Percentiles rank a stretch among this genome's conserved stretches.
Evolutionary conservation across 2,329 filamentous ascomycete genomes (phyloP).

Genomic region (Emergomyces orientalis): DNA sequence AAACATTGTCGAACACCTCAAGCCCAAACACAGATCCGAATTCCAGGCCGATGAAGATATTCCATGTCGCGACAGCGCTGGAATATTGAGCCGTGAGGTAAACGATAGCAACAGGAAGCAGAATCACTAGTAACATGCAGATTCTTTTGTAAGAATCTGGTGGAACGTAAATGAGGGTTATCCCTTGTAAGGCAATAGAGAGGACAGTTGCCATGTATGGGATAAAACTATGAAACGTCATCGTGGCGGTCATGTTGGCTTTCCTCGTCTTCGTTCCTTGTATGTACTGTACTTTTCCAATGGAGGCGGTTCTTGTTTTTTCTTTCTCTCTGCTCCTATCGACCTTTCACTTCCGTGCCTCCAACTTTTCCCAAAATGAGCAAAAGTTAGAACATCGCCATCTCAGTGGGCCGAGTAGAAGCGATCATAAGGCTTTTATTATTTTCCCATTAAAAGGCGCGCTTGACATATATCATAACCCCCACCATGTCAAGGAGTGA

Average conservation of each 20-base stretch:
- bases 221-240: neutral
- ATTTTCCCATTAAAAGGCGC: no score
- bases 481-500: no score
- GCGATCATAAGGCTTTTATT: no score
- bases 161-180: conserved; percentile 6
- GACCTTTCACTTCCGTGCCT: no score
- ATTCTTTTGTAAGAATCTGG: conserved; percentile 9
- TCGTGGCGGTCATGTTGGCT: neutral
- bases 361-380: no score
- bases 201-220: conserved; percentile 1
- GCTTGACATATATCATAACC: no score
- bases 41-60: conserved; percentile 5
- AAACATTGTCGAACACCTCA: conserved; percentile 11
- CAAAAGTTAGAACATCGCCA: no score
- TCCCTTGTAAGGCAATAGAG: conserved; percentile 2
- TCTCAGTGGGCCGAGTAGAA: no score
- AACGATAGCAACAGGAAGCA: conserved; percentile 2
- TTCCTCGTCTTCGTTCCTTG: neutral
- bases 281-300: no score
- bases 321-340: no score
- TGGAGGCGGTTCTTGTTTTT: no score
- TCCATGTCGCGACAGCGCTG: neutral
- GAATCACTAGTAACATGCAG: conserved; percentile 5
- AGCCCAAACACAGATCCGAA: conserved; percentile 4
- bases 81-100: conserved; percentile 8